Evolutionary conservation across 164 flowering plant species (phyloP), one percentile per base, ranked within the genome.

Genomic region (Magnolia changhungtana): DNA sequence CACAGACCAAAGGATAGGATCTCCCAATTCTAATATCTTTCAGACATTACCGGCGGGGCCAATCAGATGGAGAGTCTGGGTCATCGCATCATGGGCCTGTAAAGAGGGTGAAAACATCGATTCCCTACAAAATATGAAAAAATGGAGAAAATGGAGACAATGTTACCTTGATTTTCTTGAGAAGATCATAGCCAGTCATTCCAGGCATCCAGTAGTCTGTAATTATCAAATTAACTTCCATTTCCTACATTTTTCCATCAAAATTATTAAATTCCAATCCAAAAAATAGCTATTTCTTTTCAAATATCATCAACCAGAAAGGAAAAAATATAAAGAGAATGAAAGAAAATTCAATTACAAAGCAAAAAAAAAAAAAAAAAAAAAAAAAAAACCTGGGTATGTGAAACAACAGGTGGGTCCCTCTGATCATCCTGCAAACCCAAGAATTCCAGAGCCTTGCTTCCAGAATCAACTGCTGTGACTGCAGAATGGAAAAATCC

Each of bases 171-270:
- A 86, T 79, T 76, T 82, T 84, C 75, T 76, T 86, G 16, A 86
- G 82, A 2, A 86, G 82, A 64, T 86, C 89, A 83, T 83, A 85
- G 23, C 89, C 89, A 63, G 89, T 86, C 87, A 86, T 86, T 70
- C 89, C 89, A 63, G 89, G 89, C 89, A 86, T 86, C 59, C 84
- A 83, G 74, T 86, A 86, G 69, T 86, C 89, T 58, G 89, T 86
- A 19, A 86, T 85, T 19, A 86, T 85, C 73, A 86, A 63, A 78
- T 80, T 84, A 21, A 86, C 89, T 63, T 78, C 76, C 55, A 81
- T 65, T 61, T 78, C 86, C 88, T 85, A 75, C 45, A 37, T 31
- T 55, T 50, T 55, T 59, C 16, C 72, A 55, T 69, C 37, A 20
- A 58, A 65, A 74, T 45, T 65, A 10, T 67, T 6, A 67, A 67